Evolutionary conservation across 2,329 filamentous ascomycete genomes (phyloP).

Genomic region (Phialocephala subalpina): DNA sequence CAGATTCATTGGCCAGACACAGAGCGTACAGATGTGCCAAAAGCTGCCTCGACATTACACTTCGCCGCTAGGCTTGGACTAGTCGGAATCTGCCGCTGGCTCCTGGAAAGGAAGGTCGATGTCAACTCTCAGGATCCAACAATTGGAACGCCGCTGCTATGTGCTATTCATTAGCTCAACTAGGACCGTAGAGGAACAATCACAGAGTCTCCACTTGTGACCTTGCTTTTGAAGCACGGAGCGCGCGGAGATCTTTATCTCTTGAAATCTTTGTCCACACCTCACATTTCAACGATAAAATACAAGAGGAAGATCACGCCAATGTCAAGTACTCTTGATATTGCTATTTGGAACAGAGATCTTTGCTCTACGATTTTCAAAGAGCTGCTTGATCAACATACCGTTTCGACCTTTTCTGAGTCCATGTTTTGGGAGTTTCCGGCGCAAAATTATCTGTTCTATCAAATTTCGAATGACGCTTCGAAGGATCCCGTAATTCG

Average conservation of each 20-base stretch:
- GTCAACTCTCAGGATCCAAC: slow-evolving; percentile 17
- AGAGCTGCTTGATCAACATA: slow-evolving; percentile 4
- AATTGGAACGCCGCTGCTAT: slow-evolving; percentile 19
- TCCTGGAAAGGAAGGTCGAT: slow-evolving; percentile 20
- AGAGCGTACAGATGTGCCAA: not conserved
- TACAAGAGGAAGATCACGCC: not conserved
- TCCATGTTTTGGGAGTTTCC: slow-evolving; percentile 7
- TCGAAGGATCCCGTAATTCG: not conserved
- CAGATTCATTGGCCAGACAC: slow-evolving; percentile 11
- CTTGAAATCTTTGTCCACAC: not conserved
- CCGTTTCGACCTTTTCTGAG: not conserved
- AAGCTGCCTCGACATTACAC: slow-evolving; percentile 18
- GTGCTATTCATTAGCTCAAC: slow-evolving; percentile 1
- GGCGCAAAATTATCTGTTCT: not conserved
- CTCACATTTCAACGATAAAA: not conserved
- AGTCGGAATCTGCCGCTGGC: slow-evolving; percentile 13
- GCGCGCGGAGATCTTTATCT: slow-evolving; percentile 7
- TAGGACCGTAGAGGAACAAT: not conserved
- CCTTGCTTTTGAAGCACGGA: slow-evolving; percentile 2
- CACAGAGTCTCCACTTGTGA: not conserved
- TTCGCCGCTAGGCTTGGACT: slow-evolving; percentile 17
- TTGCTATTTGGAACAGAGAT: not conserved
- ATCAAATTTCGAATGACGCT: not conserved
- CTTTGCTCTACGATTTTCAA: slow-evolving; percentile 7
- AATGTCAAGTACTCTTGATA: not conserved